A percentile compares a stretch with the other conserved stretches of the same genome.
phyloP scores from a whole-genome alignment of 345 rosid species.

The Chamaenerion angustifolium region DNA sequence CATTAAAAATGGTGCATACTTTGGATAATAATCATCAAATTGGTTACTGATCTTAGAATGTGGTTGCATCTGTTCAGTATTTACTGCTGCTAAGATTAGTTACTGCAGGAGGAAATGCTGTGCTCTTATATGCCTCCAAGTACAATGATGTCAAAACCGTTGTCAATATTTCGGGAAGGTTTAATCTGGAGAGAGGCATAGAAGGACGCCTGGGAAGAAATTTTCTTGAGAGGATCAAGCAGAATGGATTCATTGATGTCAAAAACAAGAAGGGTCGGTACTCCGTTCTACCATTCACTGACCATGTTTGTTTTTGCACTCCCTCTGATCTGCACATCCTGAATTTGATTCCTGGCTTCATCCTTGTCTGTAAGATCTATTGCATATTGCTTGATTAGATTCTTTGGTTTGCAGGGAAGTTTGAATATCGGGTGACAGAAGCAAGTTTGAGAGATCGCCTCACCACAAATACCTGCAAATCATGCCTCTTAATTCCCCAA shows the following conservation, averaged over 20 bases:
- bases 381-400: too few species aligned
- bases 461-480: constrained; percentile 34
- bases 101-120: constrained; percentile 72
- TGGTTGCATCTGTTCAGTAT: background rate
- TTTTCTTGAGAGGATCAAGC: constrained; percentile 43
- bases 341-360: background rate
- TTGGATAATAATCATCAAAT: too few species aligned
- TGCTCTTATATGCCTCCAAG: constrained; percentile 71
- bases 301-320: too few species aligned
- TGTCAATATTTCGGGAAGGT: constrained; percentile 69
- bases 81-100: background rate
- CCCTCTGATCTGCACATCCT: too few species aligned
- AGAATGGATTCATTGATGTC: constrained; percentile 56
- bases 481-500: constrained; percentile 39
- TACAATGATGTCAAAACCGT: constrained; percentile 40
- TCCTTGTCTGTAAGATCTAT: background rate
- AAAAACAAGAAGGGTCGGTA: constrained; percentile 42
- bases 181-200: constrained; percentile 51
- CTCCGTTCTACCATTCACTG: too few species aligned
- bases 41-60: background rate
- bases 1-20: too few species aligned
- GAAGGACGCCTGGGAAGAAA: constrained; percentile 64
- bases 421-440: constrained; percentile 51
- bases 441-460: constrained; percentile 69
- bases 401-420: constrained; percentile 31